Base-by-base conservation (phyloP, 768 basidiomycete genomes). In the Suillus tomentosus region DNA sequence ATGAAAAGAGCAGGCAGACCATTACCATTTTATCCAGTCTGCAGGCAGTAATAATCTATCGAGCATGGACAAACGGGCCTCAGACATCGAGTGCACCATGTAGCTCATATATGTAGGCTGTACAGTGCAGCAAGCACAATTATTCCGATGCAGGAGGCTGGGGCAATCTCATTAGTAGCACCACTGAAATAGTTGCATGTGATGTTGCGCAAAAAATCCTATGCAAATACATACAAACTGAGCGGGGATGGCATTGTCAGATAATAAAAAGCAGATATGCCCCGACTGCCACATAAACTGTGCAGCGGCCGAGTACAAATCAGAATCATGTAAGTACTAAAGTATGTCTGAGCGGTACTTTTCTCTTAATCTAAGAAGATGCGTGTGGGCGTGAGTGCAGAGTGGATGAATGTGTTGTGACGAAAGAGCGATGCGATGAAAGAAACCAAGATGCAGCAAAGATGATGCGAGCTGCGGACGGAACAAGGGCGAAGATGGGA, bases 361-460 rank as follows among this genome's bases (percentile, higher is more conserved):
- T 70, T 76, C 64, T 70, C 66, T 53, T 73, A 69, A 68, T 75
- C 74, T 73, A 66, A 48, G 19, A 53, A 51, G 14, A 70, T 74
- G 74, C 67, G 61, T 60, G 61, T 37, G 62, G 70, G 70, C 66
- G 69, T 76, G 45, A 66, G 70, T 68, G 62, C 60, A 45, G 51
- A 61, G 37, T 59, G 36, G 39, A 45, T 37, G 59, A 34, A 42
- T 27, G 62, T 24, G 62, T 19, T 27, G 40, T 55, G 31, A 39
- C 47, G 61, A 36, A 62, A 62, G 14, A 58, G 55, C 45, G 36
- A 60, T 54, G 55, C 51, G 37, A 62, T 39, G 59, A 24, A 24
- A 11, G 37, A 39, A 59, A 40, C 37, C 13, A 39, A 39, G 39
- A 36, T 36, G 34, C 19, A 34, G 34, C 53, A 54, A 36, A 34